Conservation (phyloP, 75 land plant genomes). For the Selaginella tamariscina region DNA sequence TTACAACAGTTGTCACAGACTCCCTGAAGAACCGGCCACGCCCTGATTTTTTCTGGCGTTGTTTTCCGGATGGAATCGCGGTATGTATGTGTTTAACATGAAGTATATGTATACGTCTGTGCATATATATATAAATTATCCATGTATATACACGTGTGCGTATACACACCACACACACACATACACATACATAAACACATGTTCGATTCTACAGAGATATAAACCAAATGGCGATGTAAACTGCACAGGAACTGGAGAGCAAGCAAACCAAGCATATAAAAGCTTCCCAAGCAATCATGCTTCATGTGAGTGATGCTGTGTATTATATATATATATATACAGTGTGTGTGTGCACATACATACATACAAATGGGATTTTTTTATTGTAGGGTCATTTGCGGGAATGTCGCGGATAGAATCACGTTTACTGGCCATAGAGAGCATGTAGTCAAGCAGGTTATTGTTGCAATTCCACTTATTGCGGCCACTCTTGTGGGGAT, state of each 20-base stretch:
- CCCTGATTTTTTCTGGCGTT: neutral
- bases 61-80: neutral
- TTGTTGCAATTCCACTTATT: too few species aligned
- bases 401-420: constrained; percentile 1
- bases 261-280: neutral
- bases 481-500: too few species aligned
- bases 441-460: too few species aligned
- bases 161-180: too few species aligned
- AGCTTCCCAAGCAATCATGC: constrained; percentile 8
- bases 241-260: neutral
- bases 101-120: too few species aligned
- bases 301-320: neutral
- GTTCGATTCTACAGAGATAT: neutral
- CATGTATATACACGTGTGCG: neutral
- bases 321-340: neutral
- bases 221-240: neutral
- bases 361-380: neutral
- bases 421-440: too few species aligned
- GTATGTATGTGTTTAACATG: too few species aligned
- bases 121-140: neutral
- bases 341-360: neutral
- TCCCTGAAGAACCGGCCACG: neutral
- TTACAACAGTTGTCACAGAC: neutral
- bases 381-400: constrained; percentile 3
- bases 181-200: too few species aligned